Evolutionary conservation across 768 basidiomycete species (phyloP).

Genomic region (Mycena kentingensis): DNA sequence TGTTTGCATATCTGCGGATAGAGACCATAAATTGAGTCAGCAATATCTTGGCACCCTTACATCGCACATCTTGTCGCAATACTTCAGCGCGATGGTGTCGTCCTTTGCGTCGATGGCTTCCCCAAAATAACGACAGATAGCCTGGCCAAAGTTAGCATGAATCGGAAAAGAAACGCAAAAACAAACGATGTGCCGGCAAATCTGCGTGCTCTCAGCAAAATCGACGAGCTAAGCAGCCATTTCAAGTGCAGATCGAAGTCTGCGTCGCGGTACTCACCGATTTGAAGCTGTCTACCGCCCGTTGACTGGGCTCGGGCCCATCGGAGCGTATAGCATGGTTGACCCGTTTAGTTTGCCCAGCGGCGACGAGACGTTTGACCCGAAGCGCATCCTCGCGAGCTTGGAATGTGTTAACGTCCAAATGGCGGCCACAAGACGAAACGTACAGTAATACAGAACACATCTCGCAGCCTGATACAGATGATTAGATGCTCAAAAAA

Average conservation of each 20-base stretch:
- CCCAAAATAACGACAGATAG: constrained; percentile 81
- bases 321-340: constrained; percentile 41
- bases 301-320: constrained; percentile 66
- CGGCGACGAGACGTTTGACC: constrained; percentile 54
- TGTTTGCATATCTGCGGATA: constrained; percentile 82
- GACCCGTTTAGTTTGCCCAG: constrained; percentile 48
- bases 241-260: not conserved
- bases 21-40: too few relatives aligned
- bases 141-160: too few relatives aligned
- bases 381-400: constrained; percentile 74
- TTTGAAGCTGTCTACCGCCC: constrained; percentile 63
- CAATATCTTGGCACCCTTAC: too few relatives aligned
- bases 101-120: constrained; percentile 60
- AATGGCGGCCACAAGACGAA: not conserved
- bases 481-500: too few relatives aligned
- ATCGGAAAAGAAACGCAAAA: not conserved
- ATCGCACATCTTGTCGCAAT: constrained; percentile 83
- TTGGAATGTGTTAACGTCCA: constrained; percentile 27
- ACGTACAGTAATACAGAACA: constrained; percentile 78
- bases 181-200: constrained; percentile 75
- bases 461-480: constrained; percentile 86
- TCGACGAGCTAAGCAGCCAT: constrained; percentile 37
- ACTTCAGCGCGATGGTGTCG: constrained; percentile 42
- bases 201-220: constrained; percentile 58
- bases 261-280: constrained; percentile 50